A percentile compares a stretch with the other conserved stretches of the same genome.
These are phyloP conservation scores for Dimargaris xerosporica DNA, from an alignment of 192 early-diverging fungal species.

Conservation along the genomic window DNA sequence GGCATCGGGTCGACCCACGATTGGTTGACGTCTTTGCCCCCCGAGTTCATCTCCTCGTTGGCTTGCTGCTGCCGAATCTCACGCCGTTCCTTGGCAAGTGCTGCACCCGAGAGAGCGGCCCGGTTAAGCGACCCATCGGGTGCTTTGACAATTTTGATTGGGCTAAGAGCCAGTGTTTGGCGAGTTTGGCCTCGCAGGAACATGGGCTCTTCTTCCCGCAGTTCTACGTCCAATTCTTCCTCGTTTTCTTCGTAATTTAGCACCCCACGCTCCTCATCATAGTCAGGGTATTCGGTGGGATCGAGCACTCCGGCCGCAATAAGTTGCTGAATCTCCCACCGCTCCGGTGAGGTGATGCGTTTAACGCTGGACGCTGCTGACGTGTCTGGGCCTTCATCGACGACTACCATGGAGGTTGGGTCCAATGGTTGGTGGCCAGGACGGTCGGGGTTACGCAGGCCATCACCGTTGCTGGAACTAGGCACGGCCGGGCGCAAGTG, in stretches of 20 bases:
- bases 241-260: slow-evolving; percentile 73
- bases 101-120: slow-evolving; percentile 82
- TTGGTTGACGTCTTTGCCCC: slow-evolving; percentile 72
- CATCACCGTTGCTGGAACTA: slow-evolving; percentile 18
- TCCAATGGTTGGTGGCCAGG: slow-evolving; percentile 29
- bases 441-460: slow-evolving; percentile 46
- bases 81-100: slow-evolving; percentile 84
- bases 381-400: slow-evolving; percentile 27
- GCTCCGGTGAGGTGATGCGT: slow-evolving; percentile 83
- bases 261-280: slow-evolving; percentile 78
- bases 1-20: slow-evolving; percentile 94
- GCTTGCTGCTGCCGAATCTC: slow-evolving; percentile 77
- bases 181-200: slow-evolving; percentile 89
- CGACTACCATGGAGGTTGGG: slow-evolving; percentile 21
- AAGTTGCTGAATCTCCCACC: slow-evolving; percentile 95
- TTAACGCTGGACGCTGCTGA: slow-evolving; percentile 32
- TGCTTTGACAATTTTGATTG: slow-evolving; percentile 96
- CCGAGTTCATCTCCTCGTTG: slow-evolving; percentile 59
- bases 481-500: slow-evolving; percentile 38
- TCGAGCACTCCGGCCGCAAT: slow-evolving; percentile 87
- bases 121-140: slow-evolving; percentile 95
- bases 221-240: slow-evolving; percentile 94
- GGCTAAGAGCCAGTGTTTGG: slow-evolving; percentile 69
- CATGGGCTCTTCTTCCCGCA: slow-evolving; percentile 83
- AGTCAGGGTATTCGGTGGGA: slow-evolving; percentile 66